These are phyloP conservation scores for Saccharomycopsis schoenii DNA, from an alignment of 805 yeast species.

Conservation along the genomic window DNA sequence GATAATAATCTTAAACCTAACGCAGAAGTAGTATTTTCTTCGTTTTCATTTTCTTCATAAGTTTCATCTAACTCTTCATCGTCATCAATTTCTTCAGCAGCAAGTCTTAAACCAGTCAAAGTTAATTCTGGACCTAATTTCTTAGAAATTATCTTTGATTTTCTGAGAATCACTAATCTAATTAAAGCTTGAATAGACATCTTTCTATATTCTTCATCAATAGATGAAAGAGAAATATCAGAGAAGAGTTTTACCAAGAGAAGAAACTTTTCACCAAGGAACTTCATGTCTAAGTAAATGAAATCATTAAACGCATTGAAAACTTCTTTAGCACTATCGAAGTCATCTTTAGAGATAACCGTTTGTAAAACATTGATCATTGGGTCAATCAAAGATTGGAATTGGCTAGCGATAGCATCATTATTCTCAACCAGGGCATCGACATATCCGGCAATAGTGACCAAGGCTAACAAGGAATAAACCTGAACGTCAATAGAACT, in stretches of 20 bases:
- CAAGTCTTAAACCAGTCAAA: conserved; percentile 60
- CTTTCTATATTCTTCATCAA: conserved; percentile 71
- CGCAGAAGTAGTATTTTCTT: conserved; percentile 71
- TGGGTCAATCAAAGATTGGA: conserved; percentile 60
- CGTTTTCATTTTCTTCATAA: conserved; percentile 88
- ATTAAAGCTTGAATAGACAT: conserved; percentile 79
- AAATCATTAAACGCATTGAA: conserved; percentile 82
- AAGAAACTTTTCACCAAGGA: conserved; percentile 66
- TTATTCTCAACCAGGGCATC: conserved; percentile 48
- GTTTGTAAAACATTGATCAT: conserved; percentile 76
- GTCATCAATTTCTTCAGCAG: conserved; percentile 74
- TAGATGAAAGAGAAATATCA: conserved; percentile 58
- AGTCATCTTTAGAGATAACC: conserved; percentile 60
- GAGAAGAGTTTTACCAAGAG: conserved; percentile 63
- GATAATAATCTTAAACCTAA: conserved; percentile 76
- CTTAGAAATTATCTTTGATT: conserved; percentile 65
- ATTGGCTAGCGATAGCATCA: conserved; percentile 40
- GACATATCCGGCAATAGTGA: conserved; percentile 49
- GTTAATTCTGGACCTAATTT: conserved; percentile 80
- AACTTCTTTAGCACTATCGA: conserved; percentile 58
- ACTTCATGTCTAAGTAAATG: conserved; percentile 62
- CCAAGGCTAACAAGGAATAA: conserved; percentile 73
- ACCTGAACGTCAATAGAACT: conserved; percentile 66
- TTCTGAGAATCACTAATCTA: conserved; percentile 69
- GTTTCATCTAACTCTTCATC: conserved; percentile 66